Evolutionary conservation across 2,329 filamentous ascomycete species (phyloP).

Genomic region (Juglanconis oblonga): DNA sequence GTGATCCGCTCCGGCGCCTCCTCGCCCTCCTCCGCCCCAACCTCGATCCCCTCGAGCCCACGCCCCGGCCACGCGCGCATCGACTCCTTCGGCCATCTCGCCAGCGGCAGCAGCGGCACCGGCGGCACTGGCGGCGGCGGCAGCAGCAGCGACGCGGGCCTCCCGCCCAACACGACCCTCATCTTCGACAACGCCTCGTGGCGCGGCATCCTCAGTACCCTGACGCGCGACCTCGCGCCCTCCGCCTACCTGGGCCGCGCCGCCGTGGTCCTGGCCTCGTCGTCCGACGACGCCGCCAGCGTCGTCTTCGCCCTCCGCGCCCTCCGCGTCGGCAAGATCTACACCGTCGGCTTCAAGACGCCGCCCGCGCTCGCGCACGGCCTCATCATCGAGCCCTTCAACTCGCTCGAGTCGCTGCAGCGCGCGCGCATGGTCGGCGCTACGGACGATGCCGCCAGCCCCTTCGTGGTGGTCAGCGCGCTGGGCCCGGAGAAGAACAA

Average conservation of each 20-base stretch:
- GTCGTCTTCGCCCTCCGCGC: conserved; percentile 76
- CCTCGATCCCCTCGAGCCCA: conserved; percentile 48
- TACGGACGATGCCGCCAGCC: conserved; percentile 49
- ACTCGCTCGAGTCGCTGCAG: conserved; percentile 65
- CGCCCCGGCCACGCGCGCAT: conserved; percentile 22
- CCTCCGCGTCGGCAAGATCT: conserved; percentile 73
- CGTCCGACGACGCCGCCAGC: conserved; percentile 72
- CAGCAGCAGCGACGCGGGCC: conserved; percentile 28
- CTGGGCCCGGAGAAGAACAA: conserved; percentile 75
- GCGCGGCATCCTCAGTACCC: conserved; percentile 79
- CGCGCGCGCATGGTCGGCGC: conserved; percentile 45
- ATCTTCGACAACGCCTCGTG: conserved; percentile 81
- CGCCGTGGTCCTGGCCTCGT: conserved; percentile 71
- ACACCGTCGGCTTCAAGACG: conserved; percentile 78
- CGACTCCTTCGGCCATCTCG: conserved; percentile 12
- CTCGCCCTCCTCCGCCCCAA: conserved; percentile 38
- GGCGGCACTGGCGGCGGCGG: too few species aligned
- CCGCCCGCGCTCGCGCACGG: conserved; percentile 59
- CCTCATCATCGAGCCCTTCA: conserved; percentile 74
- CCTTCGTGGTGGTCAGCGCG: conserved; percentile 79
- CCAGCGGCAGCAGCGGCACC: conserved; percentile 11
- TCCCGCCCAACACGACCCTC: conserved; percentile 52
- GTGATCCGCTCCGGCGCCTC: conserved; percentile 55
- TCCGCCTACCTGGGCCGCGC: conserved; percentile 75
- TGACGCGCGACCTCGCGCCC: conserved; percentile 78